These are phyloP conservation scores for Termitomyces sp. DNA, from an alignment of 768 basidiomycete species.

Conservation along the genomic window DNA sequence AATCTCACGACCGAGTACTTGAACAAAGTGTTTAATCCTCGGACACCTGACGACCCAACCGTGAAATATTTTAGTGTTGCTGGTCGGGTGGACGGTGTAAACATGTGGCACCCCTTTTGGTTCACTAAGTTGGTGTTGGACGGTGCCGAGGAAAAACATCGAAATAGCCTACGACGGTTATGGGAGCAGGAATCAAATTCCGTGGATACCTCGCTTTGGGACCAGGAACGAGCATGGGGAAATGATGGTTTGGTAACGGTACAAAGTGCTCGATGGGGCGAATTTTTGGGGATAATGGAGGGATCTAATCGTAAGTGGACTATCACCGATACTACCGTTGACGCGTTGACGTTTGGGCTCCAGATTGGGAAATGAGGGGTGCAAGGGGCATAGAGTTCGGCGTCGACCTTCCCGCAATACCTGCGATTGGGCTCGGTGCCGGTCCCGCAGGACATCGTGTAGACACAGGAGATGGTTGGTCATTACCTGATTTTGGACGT, in stretches of 20 bases:
- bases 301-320: conserved; percentile 69
- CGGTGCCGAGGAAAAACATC: conserved; percentile 65
- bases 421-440: conserved; percentile 37
- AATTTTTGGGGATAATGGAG: conserved; percentile 88
- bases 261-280: conserved; percentile 94
- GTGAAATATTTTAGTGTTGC: conserved; percentile 95
- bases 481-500: conserved; percentile 59
- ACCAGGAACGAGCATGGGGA: conserved; percentile 60
- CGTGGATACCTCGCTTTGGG: conserved; percentile 38
- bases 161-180: conserved; percentile 36
- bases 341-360: background rate
- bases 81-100: conserved; percentile 62
- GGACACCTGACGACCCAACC: conserved; percentile 69
- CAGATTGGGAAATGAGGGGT: conserved; percentile 92
- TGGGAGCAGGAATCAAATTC: conserved; percentile 27
- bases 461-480: conserved; percentile 34
- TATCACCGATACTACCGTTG: background rate
- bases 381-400: conserved; percentile 73
- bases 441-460: conserved; percentile 9
- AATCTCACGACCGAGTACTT: conserved; percentile 88
- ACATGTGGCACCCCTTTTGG: conserved; percentile 94
- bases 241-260: conserved; percentile 93
- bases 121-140: conserved; percentile 93
- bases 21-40: conserved; percentile 76
- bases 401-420: conserved; percentile 52